Base-by-base conservation (phyloP, 148 eudicot species). In the Cornus florida region DNA sequence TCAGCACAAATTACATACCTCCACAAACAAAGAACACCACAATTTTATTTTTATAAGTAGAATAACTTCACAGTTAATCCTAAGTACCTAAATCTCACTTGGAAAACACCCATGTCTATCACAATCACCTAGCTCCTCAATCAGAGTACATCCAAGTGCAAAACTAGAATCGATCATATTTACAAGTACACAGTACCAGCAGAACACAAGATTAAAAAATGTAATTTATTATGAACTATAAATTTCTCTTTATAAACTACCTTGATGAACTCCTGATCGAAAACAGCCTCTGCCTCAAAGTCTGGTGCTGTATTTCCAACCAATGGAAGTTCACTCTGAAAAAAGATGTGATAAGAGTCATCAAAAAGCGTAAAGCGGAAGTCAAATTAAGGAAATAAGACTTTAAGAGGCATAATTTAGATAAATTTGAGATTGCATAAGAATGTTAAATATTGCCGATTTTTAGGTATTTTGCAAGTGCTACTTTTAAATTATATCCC, bases 271-370 rank as follows among this genome's bases (percentile, higher is more conserved):
- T 95, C 99, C 80, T 93, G 96, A 84, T 95, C 97, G 69, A 93
- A 95, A 77, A 95, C 98, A 78, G 98, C 98, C 81, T 95, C 98
- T 0, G 98, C 98, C 77, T 91, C 96, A 68, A 95, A 95, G 80
- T 95, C 97, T 73, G 98, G 98, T 33, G 97, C 97, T 60, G 12
- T 48, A 84, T 95, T 95, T 73, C 98, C 98, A 70, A 95, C 97
- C 75, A 95, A 88, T 7, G 98, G 98, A 50, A 86, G 80, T 69
- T 90, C 97, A 74, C 86, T 70, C 94, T 57, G 77, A 75, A 75
- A 70, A 71, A 14, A 50, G 53, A 68, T 32, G 48, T 68, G 53
- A 78, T 16, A 3, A 60, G 17, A 76, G 67, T 33, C 10, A 77
- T 11, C 13, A 80, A 48, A 80, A 75, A 32, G 69, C 16, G 43